Evolutionary conservation across 441 rosid species (phyloP).

Genomic region (Adansonia rubrostipa): DNA sequence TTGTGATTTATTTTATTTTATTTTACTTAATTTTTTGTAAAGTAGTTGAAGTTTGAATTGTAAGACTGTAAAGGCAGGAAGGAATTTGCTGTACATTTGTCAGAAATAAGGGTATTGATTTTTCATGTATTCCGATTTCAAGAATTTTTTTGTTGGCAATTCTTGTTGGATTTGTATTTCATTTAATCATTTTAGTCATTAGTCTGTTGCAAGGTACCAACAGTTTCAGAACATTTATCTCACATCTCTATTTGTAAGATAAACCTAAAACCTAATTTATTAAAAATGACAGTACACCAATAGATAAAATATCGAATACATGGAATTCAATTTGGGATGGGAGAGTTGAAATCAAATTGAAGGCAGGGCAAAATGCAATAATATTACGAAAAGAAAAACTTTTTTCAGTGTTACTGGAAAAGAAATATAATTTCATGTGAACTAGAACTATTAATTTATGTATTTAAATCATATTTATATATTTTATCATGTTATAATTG

Average conservation of each 20-base stretch:
- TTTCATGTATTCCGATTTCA: slow-evolving; percentile 13
- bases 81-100: slow-evolving; percentile 38
- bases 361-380: too few species aligned
- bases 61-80: slow-evolving; percentile 23
- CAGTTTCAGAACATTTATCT: not conserved
- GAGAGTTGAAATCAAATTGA: too few species aligned
- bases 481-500: too few species aligned
- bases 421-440: too few species aligned
- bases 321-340: too few species aligned
- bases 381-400: too few species aligned
- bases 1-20: not conserved
- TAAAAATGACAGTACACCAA: too few species aligned
- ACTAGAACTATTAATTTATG: too few species aligned
- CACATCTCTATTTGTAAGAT: not conserved
- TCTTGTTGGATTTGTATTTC: not conserved
- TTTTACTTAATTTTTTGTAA: slow-evolving; percentile 39
- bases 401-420: too few species aligned
- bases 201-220: not conserved
- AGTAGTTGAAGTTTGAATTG: slow-evolving; percentile 36
- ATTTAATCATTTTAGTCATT: not conserved
- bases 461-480: too few species aligned
- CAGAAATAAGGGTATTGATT: slow-evolving; percentile 36
- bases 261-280: too few species aligned
- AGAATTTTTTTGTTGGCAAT: not conserved
- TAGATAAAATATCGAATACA: too few species aligned